Percentiles rank a stretch among this genome's conserved stretches.
Conservation (phyloP, 2,329 filamentous ascomycete species). For the Acrocalymma vagum region DNA sequence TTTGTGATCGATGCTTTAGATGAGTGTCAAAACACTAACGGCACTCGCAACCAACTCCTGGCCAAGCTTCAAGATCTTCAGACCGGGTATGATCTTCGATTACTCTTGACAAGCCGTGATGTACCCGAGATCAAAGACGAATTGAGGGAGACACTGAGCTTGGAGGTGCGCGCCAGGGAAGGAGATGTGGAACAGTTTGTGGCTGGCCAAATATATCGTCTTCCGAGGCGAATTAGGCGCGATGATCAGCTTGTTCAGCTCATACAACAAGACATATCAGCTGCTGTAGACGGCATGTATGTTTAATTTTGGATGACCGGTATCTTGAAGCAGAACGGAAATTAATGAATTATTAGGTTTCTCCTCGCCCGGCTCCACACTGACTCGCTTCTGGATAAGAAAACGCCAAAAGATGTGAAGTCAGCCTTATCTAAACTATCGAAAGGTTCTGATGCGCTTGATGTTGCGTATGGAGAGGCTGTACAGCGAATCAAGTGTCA, state of each 20-base stretch:
- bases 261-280: slow-evolving; percentile 19
- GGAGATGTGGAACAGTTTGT: slow-evolving; percentile 21
- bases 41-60: slow-evolving; percentile 1
- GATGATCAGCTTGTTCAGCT: slow-evolving; percentile 4
- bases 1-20: slow-evolving; percentile 8
- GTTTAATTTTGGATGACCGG: slow-evolving; percentile 7
- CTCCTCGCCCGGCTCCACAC: slow-evolving; percentile 11
- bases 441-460: slow-evolving; percentile 1
- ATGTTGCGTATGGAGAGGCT: slow-evolving; percentile 11
- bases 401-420: slow-evolving; percentile 8
- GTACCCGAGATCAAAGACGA: slow-evolving; percentile 14
- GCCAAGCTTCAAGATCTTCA: slow-evolving; percentile 1
- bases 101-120: slow-evolving; percentile 11
- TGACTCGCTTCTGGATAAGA: slow-evolving; percentile 10
- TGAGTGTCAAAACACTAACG: slow-evolving; percentile 2
- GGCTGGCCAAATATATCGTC: slow-evolving; percentile 13
- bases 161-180: slow-evolving; percentile 22
- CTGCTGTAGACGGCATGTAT: slow-evolving; percentile 24
- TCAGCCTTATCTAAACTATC: slow-evolving; percentile 2
- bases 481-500: slow-evolving; percentile 50
- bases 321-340: background rate
- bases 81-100: background rate
- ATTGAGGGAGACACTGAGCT: slow-evolving; percentile 8
- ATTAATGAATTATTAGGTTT: slow-evolving; percentile 7
- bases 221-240: slow-evolving; percentile 16